A percentile compares a stretch with the other conserved stretches of the same genome.
These are phyloP conservation scores for Penicillium palitans DNA, from an alignment of 2,329 filamentous ascomycete genomes.

Conservation along the genomic window DNA sequence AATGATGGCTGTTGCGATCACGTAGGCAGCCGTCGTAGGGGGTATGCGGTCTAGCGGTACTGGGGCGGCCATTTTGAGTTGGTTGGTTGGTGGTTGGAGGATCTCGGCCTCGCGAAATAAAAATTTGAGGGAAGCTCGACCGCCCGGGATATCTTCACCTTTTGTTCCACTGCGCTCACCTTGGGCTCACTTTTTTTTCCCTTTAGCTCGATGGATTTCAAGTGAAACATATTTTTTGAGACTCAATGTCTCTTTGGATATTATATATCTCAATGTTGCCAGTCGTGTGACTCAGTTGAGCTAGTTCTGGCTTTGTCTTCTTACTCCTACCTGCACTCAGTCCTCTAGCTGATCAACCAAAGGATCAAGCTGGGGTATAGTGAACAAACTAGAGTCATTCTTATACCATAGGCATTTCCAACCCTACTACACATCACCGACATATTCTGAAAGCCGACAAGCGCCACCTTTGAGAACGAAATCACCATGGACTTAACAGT, in stretches of 20 bases:
- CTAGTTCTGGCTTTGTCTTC: background rate
- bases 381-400: background rate
- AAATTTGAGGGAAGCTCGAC: slow-evolving; percentile 8
- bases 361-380: background rate
- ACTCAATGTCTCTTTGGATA: too few relatives aligned
- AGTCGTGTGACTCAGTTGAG: background rate
- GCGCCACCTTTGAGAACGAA: background rate
- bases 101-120: slow-evolving; percentile 1
- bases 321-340: background rate
- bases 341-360: background rate
- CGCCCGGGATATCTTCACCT: slow-evolving; percentile 4
- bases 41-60: slow-evolving; percentile 42
- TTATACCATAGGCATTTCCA: background rate
- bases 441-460: background rate
- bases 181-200: background rate
- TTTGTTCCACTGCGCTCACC: background rate
- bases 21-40: slow-evolving; percentile 59
- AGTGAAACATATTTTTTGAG: background rate
- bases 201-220: background rate
- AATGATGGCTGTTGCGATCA: slow-evolving; percentile 72
- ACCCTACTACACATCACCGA: background rate
- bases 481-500: background rate
- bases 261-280: background rate
- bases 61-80: slow-evolving; percentile 34
- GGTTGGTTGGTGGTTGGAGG: slow-evolving; percentile 1